Evolutionary conservation across 2,329 filamentous ascomycete species (phyloP).

Genomic region (Cryphonectria naterciae): DNA sequence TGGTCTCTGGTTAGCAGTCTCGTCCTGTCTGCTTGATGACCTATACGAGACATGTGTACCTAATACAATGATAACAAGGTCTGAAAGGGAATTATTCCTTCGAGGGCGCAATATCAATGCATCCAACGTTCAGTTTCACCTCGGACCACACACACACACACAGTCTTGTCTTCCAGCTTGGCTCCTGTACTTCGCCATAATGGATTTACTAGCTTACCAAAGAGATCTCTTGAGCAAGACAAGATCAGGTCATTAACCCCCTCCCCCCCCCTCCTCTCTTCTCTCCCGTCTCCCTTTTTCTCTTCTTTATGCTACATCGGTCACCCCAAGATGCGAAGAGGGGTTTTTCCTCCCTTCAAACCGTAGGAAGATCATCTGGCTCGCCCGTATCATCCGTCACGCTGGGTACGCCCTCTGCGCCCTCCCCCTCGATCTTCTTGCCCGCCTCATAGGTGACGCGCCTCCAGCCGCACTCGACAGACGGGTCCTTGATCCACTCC

Average conservation of each 20-base stretch:
- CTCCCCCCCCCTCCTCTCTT: background rate
- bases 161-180: background rate
- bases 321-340: background rate
- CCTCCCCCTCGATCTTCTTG: constrained; percentile 30
- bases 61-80: background rate
- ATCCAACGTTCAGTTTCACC: too few species aligned
- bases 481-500: constrained; percentile 62
- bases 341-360: background rate
- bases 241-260: too few species aligned
- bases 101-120: too few species aligned
- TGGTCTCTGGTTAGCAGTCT: background rate
- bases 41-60: background rate
- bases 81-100: background rate
- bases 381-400: constrained; percentile 28
- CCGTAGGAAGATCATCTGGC: constrained; percentile 21
- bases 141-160: too few species aligned
- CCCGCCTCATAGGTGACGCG: constrained; percentile 29
- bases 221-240: background rate
- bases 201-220: background rate
- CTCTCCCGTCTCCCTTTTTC: background rate
- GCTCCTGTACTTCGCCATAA: too few species aligned
- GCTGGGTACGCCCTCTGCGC: constrained; percentile 24
- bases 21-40: background rate
- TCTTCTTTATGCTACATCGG: background rate
- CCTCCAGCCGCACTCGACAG: constrained; percentile 26